phyloP scores from a whole-genome alignment of 495 filamentous ascomycete species.

The Aspergillus indologenus region DNA sequence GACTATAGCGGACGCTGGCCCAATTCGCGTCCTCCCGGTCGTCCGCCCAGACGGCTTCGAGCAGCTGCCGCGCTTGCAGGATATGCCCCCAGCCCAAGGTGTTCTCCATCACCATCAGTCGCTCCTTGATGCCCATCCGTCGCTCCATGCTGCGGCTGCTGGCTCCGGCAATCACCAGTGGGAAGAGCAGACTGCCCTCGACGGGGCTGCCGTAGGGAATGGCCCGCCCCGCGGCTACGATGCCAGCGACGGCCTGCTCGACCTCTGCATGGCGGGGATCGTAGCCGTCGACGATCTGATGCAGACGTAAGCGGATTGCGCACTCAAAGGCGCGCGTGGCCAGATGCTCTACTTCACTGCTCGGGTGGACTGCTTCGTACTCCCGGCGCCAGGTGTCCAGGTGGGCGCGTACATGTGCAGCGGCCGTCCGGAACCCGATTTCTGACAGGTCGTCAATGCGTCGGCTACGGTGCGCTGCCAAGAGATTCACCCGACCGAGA shows the following conservation, averaged over 20 bases:
- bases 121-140: constrained; percentile 29
- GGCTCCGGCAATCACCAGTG: constrained; percentile 28
- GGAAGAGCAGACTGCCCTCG: constrained; percentile 29
- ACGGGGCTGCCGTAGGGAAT: constrained; percentile 28
- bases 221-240: constrained; percentile 20
- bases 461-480: constrained; percentile 28
- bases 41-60: constrained; percentile 25
- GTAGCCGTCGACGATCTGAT: constrained; percentile 31
- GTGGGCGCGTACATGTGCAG: constrained; percentile 8
- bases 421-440: constrained; percentile 29
- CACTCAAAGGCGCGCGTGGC: constrained; percentile 30
- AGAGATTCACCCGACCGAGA: constrained; percentile 29
- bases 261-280: constrained; percentile 20
- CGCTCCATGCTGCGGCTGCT: constrained; percentile 24
- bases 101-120: constrained; percentile 32
- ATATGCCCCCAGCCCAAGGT: constrained; percentile 31
- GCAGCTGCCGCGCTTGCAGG: constrained; percentile 21
- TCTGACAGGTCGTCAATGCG: constrained; percentile 31
- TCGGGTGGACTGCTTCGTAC: constrained; percentile 11
- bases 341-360: constrained; percentile 20
- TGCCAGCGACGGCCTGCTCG: constrained; percentile 17
- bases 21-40: constrained; percentile 15
- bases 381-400: constrained; percentile 25
- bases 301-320: constrained; percentile 29
- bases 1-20: constrained; percentile 27